phyloP scores from a whole-genome alignment of 2,329 filamentous ascomycete genomes.

The Colletotrichum eleusines region DNA sequence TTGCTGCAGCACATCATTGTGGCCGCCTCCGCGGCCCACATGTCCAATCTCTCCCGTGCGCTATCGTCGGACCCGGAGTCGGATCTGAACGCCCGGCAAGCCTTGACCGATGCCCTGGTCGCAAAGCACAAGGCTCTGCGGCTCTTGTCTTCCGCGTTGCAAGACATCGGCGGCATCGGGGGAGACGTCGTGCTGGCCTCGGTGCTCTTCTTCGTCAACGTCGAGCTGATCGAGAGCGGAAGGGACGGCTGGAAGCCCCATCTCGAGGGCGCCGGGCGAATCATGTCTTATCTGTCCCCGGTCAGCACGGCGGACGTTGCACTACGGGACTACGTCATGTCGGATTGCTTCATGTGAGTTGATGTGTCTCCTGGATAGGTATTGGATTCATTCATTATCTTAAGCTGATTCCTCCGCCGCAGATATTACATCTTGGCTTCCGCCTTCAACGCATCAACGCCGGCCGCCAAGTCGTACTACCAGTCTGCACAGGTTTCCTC shows the following conservation, averaged over 20 bases:
- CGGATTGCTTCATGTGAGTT: slow-evolving; percentile 61
- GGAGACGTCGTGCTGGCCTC: slow-evolving; percentile 59
- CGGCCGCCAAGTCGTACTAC: slow-evolving; percentile 50
- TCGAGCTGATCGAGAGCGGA: slow-evolving; percentile 63
- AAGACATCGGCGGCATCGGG: slow-evolving; percentile 50
- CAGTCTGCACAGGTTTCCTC: slow-evolving; percentile 52
- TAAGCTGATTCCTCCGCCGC: slow-evolving; percentile 25
- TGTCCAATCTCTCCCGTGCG: slow-evolving; percentile 57
- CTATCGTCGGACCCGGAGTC: slow-evolving; percentile 44
- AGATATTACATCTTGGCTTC: slow-evolving; percentile 62
- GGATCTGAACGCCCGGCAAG: slow-evolving; percentile 45
- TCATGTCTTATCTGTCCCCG: slow-evolving; percentile 57
- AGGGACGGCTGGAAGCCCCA: slow-evolving; percentile 62
- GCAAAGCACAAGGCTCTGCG: slow-evolving; percentile 60
- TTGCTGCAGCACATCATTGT: slow-evolving; percentile 61
- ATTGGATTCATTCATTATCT: slow-evolving; percentile 17
- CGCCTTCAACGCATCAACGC: slow-evolving; percentile 54
- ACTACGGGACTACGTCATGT: slow-evolving; percentile 59
- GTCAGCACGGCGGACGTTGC: slow-evolving; percentile 50
- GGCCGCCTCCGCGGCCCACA: slow-evolving; percentile 62
- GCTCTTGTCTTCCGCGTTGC: slow-evolving; percentile 56
- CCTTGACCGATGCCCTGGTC: slow-evolving; percentile 58
- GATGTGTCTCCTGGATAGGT: slow-evolving; percentile 8
- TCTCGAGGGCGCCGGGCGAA: slow-evolving; percentile 58
- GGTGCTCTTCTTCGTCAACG: slow-evolving; percentile 63